Evolutionary conservation across 345 rosid genomes (phyloP), one percentile per base, ranked within the genome.

Genomic region (Boechera divaricarpa): DNA sequence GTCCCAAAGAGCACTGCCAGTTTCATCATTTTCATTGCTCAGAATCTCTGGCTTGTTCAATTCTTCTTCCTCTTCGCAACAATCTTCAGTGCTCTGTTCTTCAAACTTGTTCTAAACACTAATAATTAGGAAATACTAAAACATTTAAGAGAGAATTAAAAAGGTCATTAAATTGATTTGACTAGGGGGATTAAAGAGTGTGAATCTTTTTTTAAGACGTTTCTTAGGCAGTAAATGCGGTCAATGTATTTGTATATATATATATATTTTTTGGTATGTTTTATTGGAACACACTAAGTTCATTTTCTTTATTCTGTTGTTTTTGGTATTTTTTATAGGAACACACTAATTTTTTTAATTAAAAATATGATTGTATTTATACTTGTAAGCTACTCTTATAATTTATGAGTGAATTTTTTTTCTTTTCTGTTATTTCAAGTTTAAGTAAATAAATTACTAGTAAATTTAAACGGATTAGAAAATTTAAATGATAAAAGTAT

Each of bases 1-100:
- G 70, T 94, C 98, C 98, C 98, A 94, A n/a, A 94, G 68, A 5
- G 98, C 98, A 38, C 88, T 89, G 0, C 82, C 87, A 2, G 63
- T 73, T 65, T 80, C 81, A 6, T 78, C 85, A 13, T 75, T 75
- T 31, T 44, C 69, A 62, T 8, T 42, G 28, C 41, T 67, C 64
- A 15, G 28, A 45, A 65, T 54, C 41, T 73, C 60, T n/a, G 18
- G 48, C 56, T 63, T 53, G 72, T 66, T 53, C 52, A 51, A 0
- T 6, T 55, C 70, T 69, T 55, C 70, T 69, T 69, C 72, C 67
- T 48, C 39, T 31, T 47, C 54, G 60, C 18, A 54, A 45, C 64
- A 49, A 42, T 63, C 72, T 61, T 33, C 78, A 33, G 2, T 74
- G 56, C 42, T 39, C 66, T 61, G 61, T 81, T 65, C 48, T 69